Evolutionary conservation across 2,329 filamentous ascomycete genomes (phyloP).

Genomic region (Cytospora piceicola): DNA sequence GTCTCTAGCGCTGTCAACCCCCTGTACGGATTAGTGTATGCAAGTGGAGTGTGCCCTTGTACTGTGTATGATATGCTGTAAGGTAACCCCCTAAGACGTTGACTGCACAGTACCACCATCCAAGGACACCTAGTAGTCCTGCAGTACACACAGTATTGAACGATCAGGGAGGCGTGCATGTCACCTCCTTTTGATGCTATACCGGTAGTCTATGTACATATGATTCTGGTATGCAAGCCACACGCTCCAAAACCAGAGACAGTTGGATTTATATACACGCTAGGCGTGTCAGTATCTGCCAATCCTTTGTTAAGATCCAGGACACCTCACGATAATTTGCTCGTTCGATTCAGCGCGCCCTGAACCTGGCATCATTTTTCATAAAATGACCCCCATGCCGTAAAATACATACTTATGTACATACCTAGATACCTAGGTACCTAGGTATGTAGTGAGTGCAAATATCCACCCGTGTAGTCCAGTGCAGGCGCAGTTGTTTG

Average conservation of each 20-base stretch:
- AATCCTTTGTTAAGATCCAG: not conserved
- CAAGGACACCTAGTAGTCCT: not conserved
- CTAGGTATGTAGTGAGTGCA: too few species aligned
- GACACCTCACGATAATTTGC: not conserved
- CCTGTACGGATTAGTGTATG: not conserved
- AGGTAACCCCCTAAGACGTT: too few species aligned
- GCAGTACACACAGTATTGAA: not conserved
- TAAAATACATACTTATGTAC: not conserved
- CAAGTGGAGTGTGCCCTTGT: not conserved
- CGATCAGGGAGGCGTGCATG: not conserved
- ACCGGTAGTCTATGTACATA: too few species aligned
- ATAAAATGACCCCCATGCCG: not conserved
- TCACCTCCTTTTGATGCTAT: not conserved
- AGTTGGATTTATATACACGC: not conserved
- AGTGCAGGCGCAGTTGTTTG: not conserved
- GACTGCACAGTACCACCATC: not conserved
- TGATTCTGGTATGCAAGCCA: constrained; percentile 22
- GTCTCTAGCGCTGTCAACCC: constrained; percentile 1
- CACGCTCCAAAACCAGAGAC: constrained; percentile 9
- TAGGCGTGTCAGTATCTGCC: constrained; percentile 4
- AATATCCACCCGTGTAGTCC: not conserved
- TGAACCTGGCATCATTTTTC: not conserved
- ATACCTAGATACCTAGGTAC: too few species aligned
- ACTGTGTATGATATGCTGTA: not conserved
- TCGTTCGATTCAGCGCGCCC: not conserved